Conservation (phyloP, 306 rosid genomes). For the Quercus cerris region DNA sequence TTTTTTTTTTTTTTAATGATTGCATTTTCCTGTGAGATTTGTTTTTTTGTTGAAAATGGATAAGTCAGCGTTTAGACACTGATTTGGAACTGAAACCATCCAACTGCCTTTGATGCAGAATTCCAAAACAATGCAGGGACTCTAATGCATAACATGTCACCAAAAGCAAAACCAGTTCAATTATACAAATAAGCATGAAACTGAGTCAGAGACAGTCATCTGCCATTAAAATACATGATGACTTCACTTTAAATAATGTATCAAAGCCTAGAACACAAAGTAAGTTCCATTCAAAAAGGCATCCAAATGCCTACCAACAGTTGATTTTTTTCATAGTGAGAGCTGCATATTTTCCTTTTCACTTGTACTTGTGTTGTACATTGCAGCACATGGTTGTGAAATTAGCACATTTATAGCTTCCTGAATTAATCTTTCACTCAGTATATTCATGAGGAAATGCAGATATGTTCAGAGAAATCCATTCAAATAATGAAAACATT, state of each 20-base stretch:
- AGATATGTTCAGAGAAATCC: not conserved
- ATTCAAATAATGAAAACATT: not conserved
- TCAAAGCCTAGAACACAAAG: not conserved
- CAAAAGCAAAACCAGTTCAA: not conserved
- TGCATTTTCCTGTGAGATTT: not conserved
- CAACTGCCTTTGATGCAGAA: not conserved
- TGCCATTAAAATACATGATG: not conserved
- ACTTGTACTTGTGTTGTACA: not conserved
- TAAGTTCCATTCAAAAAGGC: not conserved
- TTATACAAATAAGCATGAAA: not conserved
- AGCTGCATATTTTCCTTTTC: not conserved
- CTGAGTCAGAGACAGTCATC: not conserved
- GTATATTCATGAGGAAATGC: not conserved
- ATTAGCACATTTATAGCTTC: not conserved
- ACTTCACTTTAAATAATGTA: not conserved
- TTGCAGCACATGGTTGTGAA: not conserved
- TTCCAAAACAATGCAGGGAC: not conserved
- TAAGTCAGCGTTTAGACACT: not conserved
- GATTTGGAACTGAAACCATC: not conserved
- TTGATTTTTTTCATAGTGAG: not conserved
- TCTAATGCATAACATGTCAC: not conserved
- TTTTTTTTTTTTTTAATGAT: no score
- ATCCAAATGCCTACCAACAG: not conserved
- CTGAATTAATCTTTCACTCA: no score
- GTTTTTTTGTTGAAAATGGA: not conserved